Conservation (phyloP, 352 stramenopile genomes). For the Pythium coloratum region DNA sequence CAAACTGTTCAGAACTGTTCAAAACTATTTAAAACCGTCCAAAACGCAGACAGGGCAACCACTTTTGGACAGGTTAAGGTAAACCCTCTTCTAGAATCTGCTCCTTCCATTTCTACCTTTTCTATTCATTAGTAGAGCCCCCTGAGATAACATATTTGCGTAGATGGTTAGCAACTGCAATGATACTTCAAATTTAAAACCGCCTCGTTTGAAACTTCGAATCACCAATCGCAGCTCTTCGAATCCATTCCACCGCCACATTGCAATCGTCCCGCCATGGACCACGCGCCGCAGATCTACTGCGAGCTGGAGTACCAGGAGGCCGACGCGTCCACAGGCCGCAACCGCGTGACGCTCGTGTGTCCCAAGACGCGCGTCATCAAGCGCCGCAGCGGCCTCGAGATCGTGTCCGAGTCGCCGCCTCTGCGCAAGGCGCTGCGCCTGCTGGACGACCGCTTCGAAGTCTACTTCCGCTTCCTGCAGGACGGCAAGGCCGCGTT, state of each 20-base stretch:
- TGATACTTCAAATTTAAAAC: conserved; percentile 28
- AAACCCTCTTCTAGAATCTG: background rate
- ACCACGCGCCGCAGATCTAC: conserved; percentile 9
- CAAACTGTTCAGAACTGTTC: background rate
- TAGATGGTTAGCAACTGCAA: background rate
- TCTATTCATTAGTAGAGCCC: background rate
- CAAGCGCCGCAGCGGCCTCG: conserved; percentile 52
- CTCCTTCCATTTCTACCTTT: background rate
- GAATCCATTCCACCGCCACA: background rate
- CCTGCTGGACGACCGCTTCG: conserved; percentile 45
- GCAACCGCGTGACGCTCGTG: conserved; percentile 42
- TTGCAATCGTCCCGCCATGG: background rate
- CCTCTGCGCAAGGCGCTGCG: conserved; percentile 54
- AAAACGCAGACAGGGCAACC: background rate
- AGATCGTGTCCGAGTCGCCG: conserved; percentile 52
- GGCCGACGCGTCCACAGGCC: conserved; percentile 47
- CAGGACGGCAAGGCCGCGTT: conserved; percentile 63
- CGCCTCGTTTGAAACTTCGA: conserved; percentile 26
- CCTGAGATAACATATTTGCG: background rate
- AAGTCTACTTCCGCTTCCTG: conserved; percentile 73
- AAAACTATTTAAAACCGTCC: background rate
- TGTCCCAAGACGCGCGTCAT: conserved; percentile 44
- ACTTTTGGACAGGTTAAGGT: background rate
- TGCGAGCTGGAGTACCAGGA: conserved; percentile 68
- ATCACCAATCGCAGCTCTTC: conserved; percentile 12